Conservation (phyloP, 2,329 filamentous ascomycete species). For the Verticillium zaregamsianum region DNA sequence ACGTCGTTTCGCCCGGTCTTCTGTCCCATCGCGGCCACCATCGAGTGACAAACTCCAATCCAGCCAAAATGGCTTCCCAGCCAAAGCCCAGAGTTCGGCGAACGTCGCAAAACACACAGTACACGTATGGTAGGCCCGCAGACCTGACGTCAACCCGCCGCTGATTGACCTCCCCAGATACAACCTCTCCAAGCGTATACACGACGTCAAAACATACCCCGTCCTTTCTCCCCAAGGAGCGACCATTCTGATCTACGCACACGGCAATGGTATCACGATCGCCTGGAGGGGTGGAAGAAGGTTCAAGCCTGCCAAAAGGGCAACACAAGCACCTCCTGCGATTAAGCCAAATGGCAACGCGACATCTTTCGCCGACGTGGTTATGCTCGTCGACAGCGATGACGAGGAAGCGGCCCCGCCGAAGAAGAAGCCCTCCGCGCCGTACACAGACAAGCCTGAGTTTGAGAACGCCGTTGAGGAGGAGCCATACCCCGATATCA, state of each 20-base stretch:
- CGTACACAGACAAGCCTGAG: conserved; percentile 49
- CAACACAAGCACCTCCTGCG: conserved; percentile 8
- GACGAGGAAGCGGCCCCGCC: conserved; percentile 44
- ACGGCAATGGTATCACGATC: conserved; percentile 58
- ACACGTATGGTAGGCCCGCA: conserved; percentile 32
- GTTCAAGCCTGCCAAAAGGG: conserved; percentile 45
- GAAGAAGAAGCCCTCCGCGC: conserved; percentile 17
- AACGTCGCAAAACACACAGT: conserved; percentile 44
- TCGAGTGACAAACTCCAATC: neutral
- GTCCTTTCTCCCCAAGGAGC: conserved; percentile 60
- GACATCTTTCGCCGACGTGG: conserved; percentile 35
- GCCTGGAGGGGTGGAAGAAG: conserved; percentile 59
- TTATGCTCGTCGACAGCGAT: conserved; percentile 63
- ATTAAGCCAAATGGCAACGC: conserved; percentile 38
- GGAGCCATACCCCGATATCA: conserved; percentile 47
- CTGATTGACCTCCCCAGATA: conserved; percentile 41
- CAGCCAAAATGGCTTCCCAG: conserved; percentile 16
- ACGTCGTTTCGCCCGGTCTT: neutral
- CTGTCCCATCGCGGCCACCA: neutral
- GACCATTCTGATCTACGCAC: conserved; percentile 58
- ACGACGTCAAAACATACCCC: conserved; percentile 59
- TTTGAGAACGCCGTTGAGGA: conserved; percentile 50
- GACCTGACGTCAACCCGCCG: neutral
- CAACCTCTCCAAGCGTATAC: conserved; percentile 51
- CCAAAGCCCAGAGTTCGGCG: conserved; percentile 37